Evolutionary conservation across 164 flowering plant species (phyloP).

Genomic region (Cinnamomum chago): DNA sequence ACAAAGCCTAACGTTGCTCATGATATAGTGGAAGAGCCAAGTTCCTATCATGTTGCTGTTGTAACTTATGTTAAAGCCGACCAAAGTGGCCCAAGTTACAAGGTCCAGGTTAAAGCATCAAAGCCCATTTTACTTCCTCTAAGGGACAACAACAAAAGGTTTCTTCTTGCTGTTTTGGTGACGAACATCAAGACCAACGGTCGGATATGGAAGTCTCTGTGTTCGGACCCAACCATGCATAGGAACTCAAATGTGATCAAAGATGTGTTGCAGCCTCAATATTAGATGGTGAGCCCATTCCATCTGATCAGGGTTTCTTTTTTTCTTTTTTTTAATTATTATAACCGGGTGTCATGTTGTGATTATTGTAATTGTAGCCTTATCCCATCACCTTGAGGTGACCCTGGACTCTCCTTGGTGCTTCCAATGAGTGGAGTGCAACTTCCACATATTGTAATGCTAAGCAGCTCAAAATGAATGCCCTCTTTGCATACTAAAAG

Average conservation of each 20-base stretch:
- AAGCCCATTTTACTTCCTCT: conserved; percentile 18
- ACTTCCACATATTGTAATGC: neutral
- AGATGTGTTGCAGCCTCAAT: conserved; percentile 18
- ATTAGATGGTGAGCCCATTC: conserved; percentile 33
- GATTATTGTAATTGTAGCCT: no score
- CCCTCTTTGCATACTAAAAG: no score
- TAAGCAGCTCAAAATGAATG: neutral
- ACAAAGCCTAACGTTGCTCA: conserved; percentile 37
- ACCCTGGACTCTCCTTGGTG: no score
- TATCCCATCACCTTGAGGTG: no score
- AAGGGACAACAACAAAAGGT: conserved; percentile 12
- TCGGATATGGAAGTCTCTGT: conserved; percentile 54
- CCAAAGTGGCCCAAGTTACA: neutral
- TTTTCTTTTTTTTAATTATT: no score
- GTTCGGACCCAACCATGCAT: conserved; percentile 10
- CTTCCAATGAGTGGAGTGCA: neutral
- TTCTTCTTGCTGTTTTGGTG: conserved; percentile 44
- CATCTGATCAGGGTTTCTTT: neutral
- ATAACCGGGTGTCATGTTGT: no score
- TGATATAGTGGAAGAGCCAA: conserved; percentile 23
- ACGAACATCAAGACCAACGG: conserved; percentile 40
- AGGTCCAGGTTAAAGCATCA: conserved; percentile 23
- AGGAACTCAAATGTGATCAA: conserved; percentile 7
- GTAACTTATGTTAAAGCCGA: conserved; percentile 6
- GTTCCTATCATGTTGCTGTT: neutral